Evolutionary conservation across 1,284 basidiomycete species (phyloP).

Genomic region (Pseudozyma tsukubaensis): DNA sequence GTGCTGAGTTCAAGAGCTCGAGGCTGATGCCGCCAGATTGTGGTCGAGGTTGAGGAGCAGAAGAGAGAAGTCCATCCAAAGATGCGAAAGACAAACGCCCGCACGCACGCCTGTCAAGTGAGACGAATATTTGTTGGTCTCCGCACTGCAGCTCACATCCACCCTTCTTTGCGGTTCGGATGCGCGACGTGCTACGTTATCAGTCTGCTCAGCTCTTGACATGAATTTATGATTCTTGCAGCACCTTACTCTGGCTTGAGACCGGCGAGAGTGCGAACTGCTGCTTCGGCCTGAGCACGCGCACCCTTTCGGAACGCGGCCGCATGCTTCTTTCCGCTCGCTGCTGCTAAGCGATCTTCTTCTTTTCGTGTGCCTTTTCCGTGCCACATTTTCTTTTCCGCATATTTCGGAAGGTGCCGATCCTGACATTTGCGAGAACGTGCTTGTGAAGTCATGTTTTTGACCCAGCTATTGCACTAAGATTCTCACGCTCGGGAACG

Average conservation of each 20-base stretch:
- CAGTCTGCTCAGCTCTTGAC: neutral
- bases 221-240: too few species aligned
- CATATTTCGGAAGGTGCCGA: too few species aligned
- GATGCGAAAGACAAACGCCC: neutral
- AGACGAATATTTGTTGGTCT: neutral
- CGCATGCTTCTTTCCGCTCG: neutral
- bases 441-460: too few species aligned
- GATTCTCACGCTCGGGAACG: too few species aligned
- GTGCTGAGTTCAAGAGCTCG: neutral
- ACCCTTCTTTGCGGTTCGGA: neutral
- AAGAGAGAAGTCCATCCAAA: neutral
- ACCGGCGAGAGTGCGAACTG: neutral
- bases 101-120: neutral
- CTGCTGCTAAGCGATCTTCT: neutral
- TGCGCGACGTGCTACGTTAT: conserved; percentile 17
- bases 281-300: conserved; percentile 5
- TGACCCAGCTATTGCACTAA: too few species aligned
- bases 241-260: too few species aligned
- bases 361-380: neutral
- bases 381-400: conserved; percentile 1
- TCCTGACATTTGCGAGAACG: too few species aligned
- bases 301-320: conserved; percentile 5
- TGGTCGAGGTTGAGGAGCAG: neutral
- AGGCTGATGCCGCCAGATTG: neutral
- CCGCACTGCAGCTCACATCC: neutral